Evolutionary conservation across 2,329 filamentous ascomycete species (phyloP).

Genomic region (Plectosphaerella sp.): DNA sequence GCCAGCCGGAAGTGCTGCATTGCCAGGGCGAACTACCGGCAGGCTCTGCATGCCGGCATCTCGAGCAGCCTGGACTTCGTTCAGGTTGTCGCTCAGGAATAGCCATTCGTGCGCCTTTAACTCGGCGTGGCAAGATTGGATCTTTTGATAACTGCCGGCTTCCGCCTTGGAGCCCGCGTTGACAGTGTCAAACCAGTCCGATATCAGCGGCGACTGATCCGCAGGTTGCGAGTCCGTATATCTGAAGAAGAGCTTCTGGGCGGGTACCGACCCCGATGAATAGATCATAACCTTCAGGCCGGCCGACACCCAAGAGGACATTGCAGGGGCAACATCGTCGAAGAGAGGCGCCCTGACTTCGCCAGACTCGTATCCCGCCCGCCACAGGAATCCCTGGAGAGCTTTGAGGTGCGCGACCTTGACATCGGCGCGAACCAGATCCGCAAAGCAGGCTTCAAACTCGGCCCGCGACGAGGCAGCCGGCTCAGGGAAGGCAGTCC

Average conservation of each 20-base stretch:
- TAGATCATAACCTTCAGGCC: constrained; percentile 68
- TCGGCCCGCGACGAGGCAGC: constrained; percentile 53
- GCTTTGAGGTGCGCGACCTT: constrained; percentile 75
- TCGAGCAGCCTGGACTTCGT: constrained; percentile 60
- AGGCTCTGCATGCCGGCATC: constrained; percentile 59
- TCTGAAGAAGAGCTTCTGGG: constrained; percentile 75
- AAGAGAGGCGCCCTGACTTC: constrained; percentile 70
- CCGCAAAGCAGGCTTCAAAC: constrained; percentile 62
- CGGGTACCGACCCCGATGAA: constrained; percentile 74
- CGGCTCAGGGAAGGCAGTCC: constrained; percentile 65
- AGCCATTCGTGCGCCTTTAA: constrained; percentile 52
- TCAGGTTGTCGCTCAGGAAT: constrained; percentile 79
- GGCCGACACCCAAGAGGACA: constrained; percentile 53
- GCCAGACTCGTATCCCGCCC: constrained; percentile 66
- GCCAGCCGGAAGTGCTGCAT: constrained; percentile 54
- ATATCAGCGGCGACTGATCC: constrained; percentile 57
- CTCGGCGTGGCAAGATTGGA: constrained; percentile 45
- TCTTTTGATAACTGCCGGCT: constrained; percentile 61
- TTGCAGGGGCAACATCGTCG: constrained; percentile 63
- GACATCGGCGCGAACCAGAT: constrained; percentile 67
- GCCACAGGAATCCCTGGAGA: constrained; percentile 77
- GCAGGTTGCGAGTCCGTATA: constrained; percentile 55
- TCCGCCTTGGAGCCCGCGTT: constrained; percentile 75
- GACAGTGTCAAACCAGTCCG: constrained; percentile 73
- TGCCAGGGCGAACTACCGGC: constrained; percentile 65